Evolutionary conservation across 2,329 filamentous ascomycete species (phyloP), one percentile per base, ranked within the genome.

Genomic region (Pyrenochaeta sp.): DNA sequence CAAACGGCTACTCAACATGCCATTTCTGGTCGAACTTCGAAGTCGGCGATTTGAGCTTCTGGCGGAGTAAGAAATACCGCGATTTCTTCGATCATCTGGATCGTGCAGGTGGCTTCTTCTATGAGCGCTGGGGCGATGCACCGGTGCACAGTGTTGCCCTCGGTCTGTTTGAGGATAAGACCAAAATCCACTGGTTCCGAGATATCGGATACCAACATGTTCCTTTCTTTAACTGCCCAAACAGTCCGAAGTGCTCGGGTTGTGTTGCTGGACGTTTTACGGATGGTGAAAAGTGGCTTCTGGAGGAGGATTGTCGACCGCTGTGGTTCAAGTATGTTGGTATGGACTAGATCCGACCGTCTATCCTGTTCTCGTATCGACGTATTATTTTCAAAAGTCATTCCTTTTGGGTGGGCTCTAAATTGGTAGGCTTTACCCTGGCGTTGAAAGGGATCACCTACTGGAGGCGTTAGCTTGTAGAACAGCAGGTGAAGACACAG

Each of bases 11-110:
- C 77, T 96, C 90, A 22, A 97, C 94, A 2, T 99, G 94, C 71
- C 94, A 99, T 73, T 99, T 99, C 79, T 99, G 94, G 94, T 94
- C 87, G 63, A 99, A 99, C 73, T 99, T 99, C 62, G 94, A 99
- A 74, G 93, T 99, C 61, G 93, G 83, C 32, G 90, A 96, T 71
- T 83, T 99, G 81, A 83, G 83, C 52, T 96, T 99, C 73, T 99
- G 91, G 89, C 81, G 94, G 35, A 89, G 90, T 66, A 84, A 92
- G 69, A 81, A 84, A 31, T 99, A 99, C 68, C 89, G 96, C 67
- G 91, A 95, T 53, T 99, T 96, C 73, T 99, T 99, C 69, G 86
- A 96, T 66, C 91, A 97, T 72, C 81, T 99, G 22, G 94, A 99
- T 72, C 84, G 89, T 14, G 90, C 92, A 0, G 94, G 94, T 24